Evolutionary conservation across 495 filamentous ascomycete species (phyloP), one percentile per base, ranked within the genome.

Genomic region (Penicillium canariense): DNA sequence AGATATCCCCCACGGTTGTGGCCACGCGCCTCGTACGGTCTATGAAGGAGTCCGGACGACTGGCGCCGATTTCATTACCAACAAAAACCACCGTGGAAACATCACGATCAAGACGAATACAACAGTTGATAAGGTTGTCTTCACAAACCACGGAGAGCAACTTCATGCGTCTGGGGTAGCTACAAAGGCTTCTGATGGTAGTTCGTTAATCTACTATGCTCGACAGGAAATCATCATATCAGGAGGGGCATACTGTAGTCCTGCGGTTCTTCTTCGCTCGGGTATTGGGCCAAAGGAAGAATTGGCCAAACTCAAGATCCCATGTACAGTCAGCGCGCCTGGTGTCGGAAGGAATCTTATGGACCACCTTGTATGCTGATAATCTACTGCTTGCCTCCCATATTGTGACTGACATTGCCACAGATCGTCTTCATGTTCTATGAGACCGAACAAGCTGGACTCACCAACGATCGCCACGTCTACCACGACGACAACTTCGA

Each of bases 301-400:
- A 42, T 67, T 84, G 11, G 50, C 64, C 1, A 69, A 75, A 36
- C 69, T 76, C 50, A 64, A 63, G 9, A 83, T 86, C 38, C 59
- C 70, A n/a, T 70, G 77, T 23, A 55, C 72, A 17, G 61, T 75
- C 2, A 67, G 82, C 22, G 59, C 77, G 1, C 81, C 80, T 8
- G 82, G 79, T 10, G 81, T 85, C 2, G 81, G 81, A 4, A 73
- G 73, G 47, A 81, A 81, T 38, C 69, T 84, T 5, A 73, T 74
- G 58, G 83, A 86, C 51, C 82, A 84, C 39, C 46, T 72, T n/a
- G 69, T 73, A 53, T 45, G 64, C 50, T 10, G 14, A 1, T 11
- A 7, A 5, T 35, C 1, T 7, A 25, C 27, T 10, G 10, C 7
- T 39, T 39, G 2, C n/a, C 4, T 18, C 8, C 27, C 9, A 48